Conservation (phyloP, 768 basidiomycete species). For the Pleurotus salmoneostramineus region DNA sequence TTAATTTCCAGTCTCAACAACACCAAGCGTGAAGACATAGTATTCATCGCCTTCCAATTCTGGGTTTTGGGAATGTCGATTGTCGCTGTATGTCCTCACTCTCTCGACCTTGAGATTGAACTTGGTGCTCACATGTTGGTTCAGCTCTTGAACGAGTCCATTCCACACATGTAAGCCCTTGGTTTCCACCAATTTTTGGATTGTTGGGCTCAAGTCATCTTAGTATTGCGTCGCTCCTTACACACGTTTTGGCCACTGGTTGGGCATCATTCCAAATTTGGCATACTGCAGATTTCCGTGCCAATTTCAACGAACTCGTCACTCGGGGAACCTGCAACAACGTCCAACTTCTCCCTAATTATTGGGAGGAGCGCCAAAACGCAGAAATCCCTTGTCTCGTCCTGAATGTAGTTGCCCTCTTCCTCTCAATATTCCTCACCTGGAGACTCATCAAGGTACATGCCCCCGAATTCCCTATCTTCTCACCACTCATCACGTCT, state of each 20-base stretch:
- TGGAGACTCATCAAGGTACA: slow-evolving; percentile 73
- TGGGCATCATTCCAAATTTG: slow-evolving; percentile 71
- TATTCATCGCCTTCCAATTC: slow-evolving; percentile 74
- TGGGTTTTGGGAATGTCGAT: slow-evolving; percentile 80
- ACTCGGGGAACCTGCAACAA: slow-evolving; percentile 62
- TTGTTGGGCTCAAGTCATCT: neutral
- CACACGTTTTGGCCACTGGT: slow-evolving; percentile 67
- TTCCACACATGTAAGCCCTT: slow-evolving; percentile 54
- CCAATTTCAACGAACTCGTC: slow-evolving; percentile 50
- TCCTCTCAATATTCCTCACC: slow-evolving; percentile 61
- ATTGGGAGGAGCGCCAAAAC: slow-evolving; percentile 56
- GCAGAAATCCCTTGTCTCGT: slow-evolving; percentile 66
- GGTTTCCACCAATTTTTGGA: neutral
- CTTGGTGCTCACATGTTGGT: neutral
- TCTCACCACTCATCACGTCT: neutral
- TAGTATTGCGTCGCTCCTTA: slow-evolving; percentile 61
- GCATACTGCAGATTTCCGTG: slow-evolving; percentile 55
- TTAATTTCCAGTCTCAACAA: slow-evolving; percentile 48
- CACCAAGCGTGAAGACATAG: slow-evolving; percentile 74
- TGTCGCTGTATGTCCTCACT: slow-evolving; percentile 39
- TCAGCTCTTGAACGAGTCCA: slow-evolving; percentile 63
- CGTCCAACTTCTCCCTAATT: slow-evolving; percentile 48
- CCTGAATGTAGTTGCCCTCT: slow-evolving; percentile 55
- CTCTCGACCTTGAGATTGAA: neutral
- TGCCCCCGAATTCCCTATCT: neutral